These are phyloP conservation scores for Hippophae tibetana DNA, from an alignment of 306 rosid species.

Conservation along the genomic window DNA sequence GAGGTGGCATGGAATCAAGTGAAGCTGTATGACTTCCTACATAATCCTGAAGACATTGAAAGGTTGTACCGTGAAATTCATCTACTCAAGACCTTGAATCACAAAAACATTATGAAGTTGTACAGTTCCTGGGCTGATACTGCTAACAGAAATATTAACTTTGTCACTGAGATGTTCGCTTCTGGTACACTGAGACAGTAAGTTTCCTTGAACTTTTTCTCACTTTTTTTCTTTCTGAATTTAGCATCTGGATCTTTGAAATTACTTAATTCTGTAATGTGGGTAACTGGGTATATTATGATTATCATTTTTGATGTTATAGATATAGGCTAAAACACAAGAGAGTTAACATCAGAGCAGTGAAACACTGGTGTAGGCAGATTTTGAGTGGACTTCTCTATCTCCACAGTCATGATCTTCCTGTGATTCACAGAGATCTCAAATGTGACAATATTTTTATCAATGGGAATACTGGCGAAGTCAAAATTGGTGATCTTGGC, in stretches of 20 bases:
- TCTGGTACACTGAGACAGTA: constrained; percentile 98
- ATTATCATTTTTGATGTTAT: constrained; percentile 18
- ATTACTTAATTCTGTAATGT: constrained; percentile 8
- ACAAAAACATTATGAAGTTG: constrained; percentile 81
- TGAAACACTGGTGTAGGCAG: constrained; percentile 97
- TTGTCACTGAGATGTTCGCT: constrained; percentile 97
- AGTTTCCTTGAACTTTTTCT: constrained; percentile 11
- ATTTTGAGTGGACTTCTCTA: constrained; percentile 82
- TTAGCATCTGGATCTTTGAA: neutral
- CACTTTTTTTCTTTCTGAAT: neutral
- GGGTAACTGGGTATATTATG: constrained; percentile 10
- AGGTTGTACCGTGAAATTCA: constrained; percentile 86
- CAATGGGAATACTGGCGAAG: constrained; percentile 96
- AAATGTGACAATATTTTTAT: constrained; percentile 96
- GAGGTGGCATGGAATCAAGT: constrained; percentile 99
- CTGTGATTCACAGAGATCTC: constrained; percentile 95
- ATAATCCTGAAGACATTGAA: constrained; percentile 77
- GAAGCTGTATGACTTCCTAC: constrained; percentile 66
- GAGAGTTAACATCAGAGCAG: constrained; percentile 81
- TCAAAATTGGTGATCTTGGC: constrained; percentile 98
- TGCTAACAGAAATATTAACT: constrained; percentile 70
- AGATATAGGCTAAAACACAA: constrained; percentile 79
- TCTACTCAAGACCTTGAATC: constrained; percentile 86
- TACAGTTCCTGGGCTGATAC: constrained; percentile 89
- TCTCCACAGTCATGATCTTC: constrained; percentile 84